Evolutionary conservation across 2,329 filamentous ascomycete species (phyloP), one percentile per base, ranked within the genome.

Genomic region (Aspergillus neotritici): DNA sequence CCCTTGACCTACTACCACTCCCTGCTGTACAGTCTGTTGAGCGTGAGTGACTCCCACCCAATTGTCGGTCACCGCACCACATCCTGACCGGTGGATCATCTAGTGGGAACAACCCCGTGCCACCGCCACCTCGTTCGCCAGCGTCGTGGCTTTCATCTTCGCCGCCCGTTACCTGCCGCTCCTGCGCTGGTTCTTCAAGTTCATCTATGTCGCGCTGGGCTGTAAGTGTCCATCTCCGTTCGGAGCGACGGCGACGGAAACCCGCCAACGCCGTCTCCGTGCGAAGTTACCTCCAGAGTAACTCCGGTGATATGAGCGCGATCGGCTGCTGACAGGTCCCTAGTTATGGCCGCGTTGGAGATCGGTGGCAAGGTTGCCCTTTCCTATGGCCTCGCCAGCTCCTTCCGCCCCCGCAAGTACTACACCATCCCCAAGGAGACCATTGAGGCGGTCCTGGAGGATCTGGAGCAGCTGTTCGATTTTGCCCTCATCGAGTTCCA

Each of bases 401-500:
- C 78, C 50, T 75, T 83, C 67, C 73, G 80, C 46, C 80, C 80
- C 16, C 74, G 73, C 58, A 77, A 77, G 60, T 84, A 84, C 73
- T 83, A 80, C 69, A 81, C 76, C 37, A 76, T 84, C 46, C 78
- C 79, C 30, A 79, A 79, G 61, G 80, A 82, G 54, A 78, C 76
- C 37, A 70, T 82, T 30, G 80, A 83, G 62, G 76, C 73, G 45
- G 65, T 79, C 15, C 66, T 80, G 37, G 79, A 80, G 51, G 80
- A 83, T 60, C 60, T 81, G 11, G 78, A 80, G 62, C 79, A 83
- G 66, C 69, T 84, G 41, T 71, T 79, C 66, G 82, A 83, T 69
- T 84, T 84, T 68, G 80, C 83, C 65, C 73, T 83, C 53, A 82
- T 84, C 50, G 80, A 84, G 61, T 78, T 80, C 60, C 80, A 84